Evolutionary conservation across 2,329 filamentous ascomycete genomes (phyloP), one percentile per base, ranked within the genome.

Genomic region (Fusarium xylarioides): DNA sequence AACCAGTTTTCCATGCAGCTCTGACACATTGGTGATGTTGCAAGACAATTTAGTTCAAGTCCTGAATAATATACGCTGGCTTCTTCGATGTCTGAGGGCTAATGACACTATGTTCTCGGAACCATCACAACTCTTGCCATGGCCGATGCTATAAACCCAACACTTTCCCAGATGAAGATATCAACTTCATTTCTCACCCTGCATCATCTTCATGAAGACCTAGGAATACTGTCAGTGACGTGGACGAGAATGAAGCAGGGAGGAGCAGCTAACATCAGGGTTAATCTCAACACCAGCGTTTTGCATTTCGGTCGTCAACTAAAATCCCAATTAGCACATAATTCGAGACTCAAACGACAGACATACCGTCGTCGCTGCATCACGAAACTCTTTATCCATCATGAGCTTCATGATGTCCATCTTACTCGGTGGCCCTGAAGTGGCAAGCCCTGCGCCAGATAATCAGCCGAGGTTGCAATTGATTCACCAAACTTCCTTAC

Each of bases 341-440:
- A 4, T 19, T 2, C 11, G 21, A 7, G 2, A 34, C 2, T 11
- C 1, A 0, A 19, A 14, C 0, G 4, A 16, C 2, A 4, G 0
- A 30, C 40, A 16, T 53, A 76, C 75, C 3, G 53, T 62, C 14
- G 74, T 64, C 18, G 75, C 66, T 5, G 73, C 75, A 8, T 77
- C 73, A 12, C 75, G 58, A 34, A 77, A 77, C 14, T 77, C 73
- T 26, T 64, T 70, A 8, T 77, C 75, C 73, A 74, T 74, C 68
- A 77, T 67, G 18, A 77, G 69, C 32, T 74, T 76, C 42, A 76
- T 50, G 16, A 77, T 42, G 8, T 74, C 75, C 73, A 77, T 71
- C 66, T 71, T 74, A n/a, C 68, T 73, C 4, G 75, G 75, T 16
- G 71, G 70, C 26, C 68, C 60, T 37, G 50, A 58, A 23, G 71